These are phyloP conservation scores for Chenopodium berlandieri DNA, from an alignment of 148 eudicot genomes.

Conservation along the genomic window DNA sequence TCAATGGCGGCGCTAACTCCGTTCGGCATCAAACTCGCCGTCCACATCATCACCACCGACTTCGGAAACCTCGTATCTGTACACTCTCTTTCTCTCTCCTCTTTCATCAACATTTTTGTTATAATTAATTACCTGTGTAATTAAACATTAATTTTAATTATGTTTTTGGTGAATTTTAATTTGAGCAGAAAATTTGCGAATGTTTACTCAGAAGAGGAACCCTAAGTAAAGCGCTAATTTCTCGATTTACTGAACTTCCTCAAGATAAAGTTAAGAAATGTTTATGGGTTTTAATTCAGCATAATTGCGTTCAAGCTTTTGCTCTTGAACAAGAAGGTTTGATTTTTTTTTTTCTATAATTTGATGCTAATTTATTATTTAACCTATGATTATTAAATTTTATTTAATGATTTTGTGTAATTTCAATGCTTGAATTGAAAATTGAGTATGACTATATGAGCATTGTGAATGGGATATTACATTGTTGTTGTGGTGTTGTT, in stretches of 20 bases:
- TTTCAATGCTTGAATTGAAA: no score
- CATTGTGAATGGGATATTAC: no score
- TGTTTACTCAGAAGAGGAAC: constrained; percentile 77
- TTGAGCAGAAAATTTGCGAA: constrained; percentile 80
- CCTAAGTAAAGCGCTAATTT: constrained; percentile 41
- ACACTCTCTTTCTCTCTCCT: constrained; percentile 22
- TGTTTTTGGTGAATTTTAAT: constrained; percentile 2
- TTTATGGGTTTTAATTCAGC: constrained; percentile 71
- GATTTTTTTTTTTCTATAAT: background rate
- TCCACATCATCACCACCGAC: constrained; percentile 52
- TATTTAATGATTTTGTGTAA: background rate
- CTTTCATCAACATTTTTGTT: background rate
- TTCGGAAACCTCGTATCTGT: constrained; percentile 73
- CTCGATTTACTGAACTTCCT: constrained; percentile 45
- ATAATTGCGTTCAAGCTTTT: constrained; percentile 90
- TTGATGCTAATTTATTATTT: background rate
- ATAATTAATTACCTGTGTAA: background rate
- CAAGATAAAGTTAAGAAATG: constrained; percentile 46
- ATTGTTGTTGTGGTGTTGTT: background rate
- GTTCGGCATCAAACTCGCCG: constrained; percentile 74
- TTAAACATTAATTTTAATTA: background rate
- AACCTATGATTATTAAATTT: no score
- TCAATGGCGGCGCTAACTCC: constrained; percentile 35
- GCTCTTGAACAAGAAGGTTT: constrained; percentile 62
- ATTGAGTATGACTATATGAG: no score